Evolutionary conservation across 73 alveolate genomes (phyloP), one percentile per base, ranked within the genome.

Genomic region (Tetrahymena borealis): DNA sequence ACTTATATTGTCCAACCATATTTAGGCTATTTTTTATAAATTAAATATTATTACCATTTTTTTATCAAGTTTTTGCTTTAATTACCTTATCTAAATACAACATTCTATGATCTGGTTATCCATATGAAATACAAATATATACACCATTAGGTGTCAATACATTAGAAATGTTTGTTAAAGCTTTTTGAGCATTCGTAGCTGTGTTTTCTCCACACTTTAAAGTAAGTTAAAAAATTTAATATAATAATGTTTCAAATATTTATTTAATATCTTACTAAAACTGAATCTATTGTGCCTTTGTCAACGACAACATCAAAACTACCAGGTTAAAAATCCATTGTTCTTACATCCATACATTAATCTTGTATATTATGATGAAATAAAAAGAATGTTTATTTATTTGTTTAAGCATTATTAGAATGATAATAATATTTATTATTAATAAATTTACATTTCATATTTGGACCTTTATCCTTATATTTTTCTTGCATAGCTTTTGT

Each of bases 141-240:
- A 97, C 99, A 2, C 99, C 99, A 33, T 98, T 98, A 12, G 99
- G 99, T 33, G 98, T 93, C 90, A 98, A 96, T 7, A 98, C 99
- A 94, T 99, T 96, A 93, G 96, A 96, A 12, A 98, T 96, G 91
- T 98, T 99, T 77, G 96, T 90, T 79, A 98, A 94, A 97, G 98
- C 97, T 95, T 97, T 96, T 24, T 97, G 97, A 9, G 99, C 98
- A 94, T 97, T 96, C 7, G 99, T 98, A 4, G 98, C 98, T 32
- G 99, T 96, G 42, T 98, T 97, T 90, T 98, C 99, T 39, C 99
- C 99, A 90, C 99, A 98, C 95, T 93, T 18, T 60, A 60, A 18
- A 60, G 28, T n/a, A n/a, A 60, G n/a, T 60, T 24, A 60, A 60
- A 60, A 24, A 15, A 60, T 3, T 43, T 18, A 12, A 13, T 1